phyloP scores from a whole-genome alignment of 805 yeast genomes.

The Huiozyma naganishii region DNA sequence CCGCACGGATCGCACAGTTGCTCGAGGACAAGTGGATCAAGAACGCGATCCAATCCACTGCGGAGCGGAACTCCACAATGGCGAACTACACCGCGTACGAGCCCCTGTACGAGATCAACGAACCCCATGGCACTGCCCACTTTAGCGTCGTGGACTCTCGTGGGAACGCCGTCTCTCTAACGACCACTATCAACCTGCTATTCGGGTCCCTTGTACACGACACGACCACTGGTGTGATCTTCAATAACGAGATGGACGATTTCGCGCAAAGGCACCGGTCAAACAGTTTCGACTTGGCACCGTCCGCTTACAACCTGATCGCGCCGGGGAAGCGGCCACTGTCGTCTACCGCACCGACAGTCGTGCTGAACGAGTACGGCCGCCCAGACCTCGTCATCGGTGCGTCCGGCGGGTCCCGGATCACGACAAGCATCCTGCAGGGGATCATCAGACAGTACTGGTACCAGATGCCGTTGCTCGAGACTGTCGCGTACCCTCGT shows the following conservation, averaged over 20 bases:
- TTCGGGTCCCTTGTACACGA: constrained; percentile 84
- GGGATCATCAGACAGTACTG: constrained; percentile 60
- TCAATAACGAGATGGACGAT: constrained; percentile 93
- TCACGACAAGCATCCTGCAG: constrained; percentile 72
- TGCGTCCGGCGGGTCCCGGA: constrained; percentile 90
- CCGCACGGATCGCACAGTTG: constrained; percentile 34
- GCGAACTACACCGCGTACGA: constrained; percentile 60
- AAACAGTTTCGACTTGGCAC: constrained; percentile 72
- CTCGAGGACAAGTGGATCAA: constrained; percentile 48
- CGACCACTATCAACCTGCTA: constrained; percentile 75
- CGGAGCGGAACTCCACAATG: constrained; percentile 33
- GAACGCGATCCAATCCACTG: constrained; percentile 30
- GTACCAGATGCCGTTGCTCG: constrained; percentile 47
- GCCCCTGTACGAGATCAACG: constrained; percentile 66
- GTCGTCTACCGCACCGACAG: constrained; percentile 72
- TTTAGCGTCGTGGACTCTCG: constrained; percentile 65
- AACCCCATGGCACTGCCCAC: constrained; percentile 89
- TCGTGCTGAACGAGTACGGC: constrained; percentile 40
- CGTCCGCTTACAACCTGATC: constrained; percentile 71
- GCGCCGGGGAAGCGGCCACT: constrained; percentile 73
- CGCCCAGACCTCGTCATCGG: constrained; percentile 64
- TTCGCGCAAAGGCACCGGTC: constrained; percentile 60
- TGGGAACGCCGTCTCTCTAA: constrained; percentile 74
- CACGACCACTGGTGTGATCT: constrained; percentile 65
- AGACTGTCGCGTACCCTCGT: constrained; percentile 70